A percentile compares a stretch with the other conserved stretches of the same genome.
These are phyloP conservation scores for Onygenales sp. DNA, from an alignment of 2,329 filamentous ascomycete genomes.

Conservation along the genomic window DNA sequence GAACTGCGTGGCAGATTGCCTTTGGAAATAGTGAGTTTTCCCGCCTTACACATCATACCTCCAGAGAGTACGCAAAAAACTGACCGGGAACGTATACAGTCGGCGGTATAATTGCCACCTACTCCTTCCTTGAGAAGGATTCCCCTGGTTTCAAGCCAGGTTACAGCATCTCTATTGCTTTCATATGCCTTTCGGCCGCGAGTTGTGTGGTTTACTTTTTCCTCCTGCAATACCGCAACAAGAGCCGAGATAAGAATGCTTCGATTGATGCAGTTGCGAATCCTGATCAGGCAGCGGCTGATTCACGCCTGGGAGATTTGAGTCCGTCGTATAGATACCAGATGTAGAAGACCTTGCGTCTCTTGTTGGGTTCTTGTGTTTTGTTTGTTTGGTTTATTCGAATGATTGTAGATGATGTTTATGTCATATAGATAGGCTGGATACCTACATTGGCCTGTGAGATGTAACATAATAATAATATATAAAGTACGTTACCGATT, in stretches of 20 bases:
- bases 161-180: slow-evolving; percentile 68
- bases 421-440: too few relatives aligned
- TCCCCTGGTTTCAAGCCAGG: slow-evolving; percentile 60
- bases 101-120: slow-evolving; percentile 69
- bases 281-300: slow-evolving; percentile 10
- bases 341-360: slow-evolving; percentile 7
- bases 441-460: too few relatives aligned
- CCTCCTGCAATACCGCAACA: slow-evolving; percentile 31
- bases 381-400: neutral
- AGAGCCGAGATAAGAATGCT: slow-evolving; percentile 25
- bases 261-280: slow-evolving; percentile 11
- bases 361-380: neutral
- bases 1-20: slow-evolving; percentile 66
- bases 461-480: too few relatives aligned
- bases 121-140: slow-evolving; percentile 57
- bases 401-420: too few relatives aligned
- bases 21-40: slow-evolving; percentile 53
- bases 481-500: too few relatives aligned
- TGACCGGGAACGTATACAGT: slow-evolving; percentile 30
- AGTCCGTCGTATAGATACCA: slow-evolving; percentile 33
- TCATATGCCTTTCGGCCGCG: slow-evolving; percentile 58
- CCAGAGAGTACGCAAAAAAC: neutral
- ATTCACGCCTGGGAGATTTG: slow-evolving; percentile 30
- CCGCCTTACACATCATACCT: slow-evolving; percentile 3
- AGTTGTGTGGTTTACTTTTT: slow-evolving; percentile 32